phyloP scores from a whole-genome alignment of 2,329 filamentous ascomycete species.

The Pseudopyrenochaeta lycopersici region DNA sequence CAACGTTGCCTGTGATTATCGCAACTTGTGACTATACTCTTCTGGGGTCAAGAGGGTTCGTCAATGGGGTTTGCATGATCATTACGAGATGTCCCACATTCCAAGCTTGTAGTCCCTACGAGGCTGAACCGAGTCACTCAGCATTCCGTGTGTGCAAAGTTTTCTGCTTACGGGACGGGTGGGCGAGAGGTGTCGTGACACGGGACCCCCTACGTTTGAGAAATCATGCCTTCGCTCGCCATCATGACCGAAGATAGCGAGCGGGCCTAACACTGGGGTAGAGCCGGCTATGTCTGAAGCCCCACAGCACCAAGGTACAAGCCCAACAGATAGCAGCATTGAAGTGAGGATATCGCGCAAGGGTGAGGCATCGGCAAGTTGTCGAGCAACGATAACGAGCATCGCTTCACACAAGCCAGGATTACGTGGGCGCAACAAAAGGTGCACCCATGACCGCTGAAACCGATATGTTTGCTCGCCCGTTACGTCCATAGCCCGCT shows the following conservation, averaged over 20 bases:
- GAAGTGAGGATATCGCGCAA: conserved; percentile 10
- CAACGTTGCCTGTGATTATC: conserved; percentile 31
- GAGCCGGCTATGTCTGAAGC: conserved; percentile 14
- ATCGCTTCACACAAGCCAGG: neutral
- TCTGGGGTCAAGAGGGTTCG: conserved; percentile 7
- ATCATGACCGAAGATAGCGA: conserved; percentile 26
- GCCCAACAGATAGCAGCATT: conserved; percentile 6
- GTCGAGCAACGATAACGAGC: conserved; percentile 4
- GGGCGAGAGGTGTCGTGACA: conserved; percentile 8
- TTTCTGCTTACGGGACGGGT: conserved; percentile 30
- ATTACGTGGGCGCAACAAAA: conserved; percentile 12
- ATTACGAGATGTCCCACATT: conserved; percentile 15
- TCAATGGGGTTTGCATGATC: conserved; percentile 13
- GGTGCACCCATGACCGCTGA: conserved; percentile 41
- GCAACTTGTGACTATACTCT: conserved; percentile 22
- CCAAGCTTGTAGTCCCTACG: conserved; percentile 13
- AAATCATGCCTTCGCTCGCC: conserved; percentile 25
- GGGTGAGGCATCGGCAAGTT: conserved; percentile 1
- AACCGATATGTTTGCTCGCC: conserved; percentile 32
- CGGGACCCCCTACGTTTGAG: conserved; percentile 24
- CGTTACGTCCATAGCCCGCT: conserved; percentile 23
- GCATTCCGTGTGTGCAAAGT: conserved; percentile 22
- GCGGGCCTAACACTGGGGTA: conserved; percentile 12
- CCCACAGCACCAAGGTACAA: conserved; percentile 1
- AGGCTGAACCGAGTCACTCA: conserved; percentile 18